Evolutionary conservation across 345 rosid genomes (phyloP), one percentile per base, ranked within the genome.

Genomic region (Bretschneidera sinensis): DNA sequence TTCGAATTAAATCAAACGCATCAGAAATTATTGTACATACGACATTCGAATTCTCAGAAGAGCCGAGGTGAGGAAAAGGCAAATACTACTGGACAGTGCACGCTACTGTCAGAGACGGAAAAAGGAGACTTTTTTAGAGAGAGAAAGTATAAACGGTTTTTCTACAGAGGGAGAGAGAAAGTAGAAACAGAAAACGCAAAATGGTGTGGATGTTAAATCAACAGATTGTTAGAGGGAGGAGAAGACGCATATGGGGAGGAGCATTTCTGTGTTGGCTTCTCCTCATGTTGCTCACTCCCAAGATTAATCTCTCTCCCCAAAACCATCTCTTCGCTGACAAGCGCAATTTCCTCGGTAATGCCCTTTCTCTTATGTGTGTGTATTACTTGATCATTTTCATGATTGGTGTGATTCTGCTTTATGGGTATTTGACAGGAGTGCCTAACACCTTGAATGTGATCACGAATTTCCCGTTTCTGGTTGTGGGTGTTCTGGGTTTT

Each of bases 381-480:
- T 16, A 5, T 5, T 48, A 34, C 28, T 33, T 19, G 10, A 3
- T 14, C 34, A 8, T 24, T 18, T 39, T 35, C 5, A 15, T 24
- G 0, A 54, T 10, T 64, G 45, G 13, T 6, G 24, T 31, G 58
- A 43, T 63, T 57, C 56, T 56, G 60, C 17, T 57, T 11, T 65
- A 24, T 62, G 74, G 76, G 65, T 71, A 7, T 54, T 31, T 61
- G 23, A 19, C 77, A 88, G 96, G 96, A 67, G 89, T 91, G 60
- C 96, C 98, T 33, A 91, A 86, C 54, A 86, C 95, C 43, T 79
- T 84, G 81, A 91, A 86, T 68, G 98, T 91, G 60, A 74, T 88
- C 71, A 77, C 95, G 67, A 85, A 79, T 82, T 91, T 91, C 69
- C 98, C 95, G 0, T 85, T 91, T 78, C 62, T 91, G 65, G 63